Evolutionary conservation across 2,329 filamentous ascomycete genomes (phyloP), one percentile per base, ranked within the genome.

Genomic region (Cordyceps cicadae): DNA sequence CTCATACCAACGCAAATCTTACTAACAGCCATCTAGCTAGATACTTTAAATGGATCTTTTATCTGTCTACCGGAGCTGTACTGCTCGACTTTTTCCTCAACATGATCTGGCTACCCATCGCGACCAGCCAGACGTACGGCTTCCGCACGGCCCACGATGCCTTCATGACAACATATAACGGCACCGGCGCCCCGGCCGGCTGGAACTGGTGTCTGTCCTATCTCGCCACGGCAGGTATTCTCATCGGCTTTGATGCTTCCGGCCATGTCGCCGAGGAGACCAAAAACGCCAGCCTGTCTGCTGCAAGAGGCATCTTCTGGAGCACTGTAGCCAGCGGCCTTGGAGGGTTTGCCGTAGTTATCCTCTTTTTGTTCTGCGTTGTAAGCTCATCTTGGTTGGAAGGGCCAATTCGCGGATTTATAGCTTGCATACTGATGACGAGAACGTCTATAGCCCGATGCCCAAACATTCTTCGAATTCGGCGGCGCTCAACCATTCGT

Each of bases 181-280:
- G 78, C 1, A 81, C 79, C 12, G 79, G 79, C 12, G 79, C 79
- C 1, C 80, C 82, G 0, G 73, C 77, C 1, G 82, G 77, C 3
- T 85, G 83, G 82, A 85, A 86, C 66, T 85, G 82, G 83, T 84
- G 82, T 70, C 75, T 86, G 3, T 83, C 81, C 4, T 86, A 82
- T 68, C 77, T 83, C 29, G 82, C 82, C 1, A 85, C 83, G 1
- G 82, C 82, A 8, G 83, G 82, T 46, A 79, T 85, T 46, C 66
- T 86, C 60, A 84, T 86, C 56, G 83, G 83, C 1, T 85, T 84
- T 59, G 83, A 86, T 68, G 83, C 83, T 0, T 82, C 80, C 0
- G 83, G 83, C 2, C 82, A 85, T 64, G 80, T 86, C 32, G 81
- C 81, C 0, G 83, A 86, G 64, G 83, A 85, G 67, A 86, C 83